Conservation (phyloP, 306 rosid genomes). For the Gastrolobium villosum region DNA sequence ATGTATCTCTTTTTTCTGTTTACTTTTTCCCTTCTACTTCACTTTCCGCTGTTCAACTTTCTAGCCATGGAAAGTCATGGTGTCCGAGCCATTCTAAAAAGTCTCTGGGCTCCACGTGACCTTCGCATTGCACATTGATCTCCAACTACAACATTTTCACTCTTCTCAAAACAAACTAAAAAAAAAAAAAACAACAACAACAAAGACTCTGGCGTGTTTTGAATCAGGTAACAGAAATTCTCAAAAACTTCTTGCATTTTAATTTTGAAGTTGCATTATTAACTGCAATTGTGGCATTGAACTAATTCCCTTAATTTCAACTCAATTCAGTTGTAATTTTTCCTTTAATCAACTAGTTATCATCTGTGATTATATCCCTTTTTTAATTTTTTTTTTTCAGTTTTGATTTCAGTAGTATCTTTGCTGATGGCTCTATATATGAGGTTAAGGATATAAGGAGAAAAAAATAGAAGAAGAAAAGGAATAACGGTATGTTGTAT, state of each 20-base stretch:
- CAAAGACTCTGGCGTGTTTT: background rate
- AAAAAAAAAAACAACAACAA: background rate
- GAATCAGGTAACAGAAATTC: constrained; percentile 36
- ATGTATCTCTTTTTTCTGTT: constrained; percentile 32
- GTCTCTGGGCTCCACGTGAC: constrained; percentile 11
- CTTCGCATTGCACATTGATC: constrained; percentile 16
- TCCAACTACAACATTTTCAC: background rate
- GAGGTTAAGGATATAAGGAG: constrained; percentile 33
- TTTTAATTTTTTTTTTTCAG: background rate
- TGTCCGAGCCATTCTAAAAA: constrained; percentile 48
- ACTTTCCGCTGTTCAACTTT: constrained; percentile 42
- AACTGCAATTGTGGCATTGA: background rate
- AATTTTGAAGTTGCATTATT: background rate
- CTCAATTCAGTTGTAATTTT: constrained; percentile 15
- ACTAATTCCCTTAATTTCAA: background rate
- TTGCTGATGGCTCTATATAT: constrained; percentile 38
- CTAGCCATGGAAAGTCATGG: constrained; percentile 30
- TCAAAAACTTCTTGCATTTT: background rate
- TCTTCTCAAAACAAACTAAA: background rate
- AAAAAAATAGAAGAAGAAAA: background rate
- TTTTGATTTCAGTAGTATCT: constrained; percentile 1
- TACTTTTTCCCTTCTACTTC: background rate
- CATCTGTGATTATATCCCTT: background rate
- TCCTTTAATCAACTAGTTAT: background rate
- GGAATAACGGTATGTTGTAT: constrained; percentile 15